A percentile compares a stretch with the other conserved stretches of the same genome.
Conservation (phyloP, 1,139 yeast genomes). For the Geotrichum reessii region DNA sequence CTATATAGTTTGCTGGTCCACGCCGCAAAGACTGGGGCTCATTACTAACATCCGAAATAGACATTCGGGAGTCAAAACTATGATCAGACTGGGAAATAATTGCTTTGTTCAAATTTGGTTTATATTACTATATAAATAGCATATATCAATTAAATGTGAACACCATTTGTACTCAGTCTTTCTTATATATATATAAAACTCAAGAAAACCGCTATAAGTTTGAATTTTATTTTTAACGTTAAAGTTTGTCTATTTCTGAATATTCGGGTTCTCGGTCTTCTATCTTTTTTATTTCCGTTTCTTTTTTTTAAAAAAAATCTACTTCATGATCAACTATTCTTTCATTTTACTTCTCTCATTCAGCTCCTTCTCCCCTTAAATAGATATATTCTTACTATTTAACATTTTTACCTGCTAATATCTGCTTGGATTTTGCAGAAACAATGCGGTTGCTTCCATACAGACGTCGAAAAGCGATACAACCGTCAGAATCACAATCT, state of each 20-base stretch:
- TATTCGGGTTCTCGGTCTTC: background rate
- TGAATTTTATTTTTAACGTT: background rate
- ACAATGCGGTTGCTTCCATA: background rate
- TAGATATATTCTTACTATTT: background rate
- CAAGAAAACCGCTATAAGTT: background rate
- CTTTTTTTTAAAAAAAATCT: background rate
- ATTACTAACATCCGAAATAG: background rate
- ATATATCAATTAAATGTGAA: background rate
- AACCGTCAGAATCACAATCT: background rate
- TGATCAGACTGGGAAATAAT: background rate
- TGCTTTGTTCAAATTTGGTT: background rate
- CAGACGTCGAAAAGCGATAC: background rate
- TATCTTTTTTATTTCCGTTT: background rate
- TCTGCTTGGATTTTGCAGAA: background rate
- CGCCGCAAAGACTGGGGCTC: background rate
- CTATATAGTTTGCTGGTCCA: background rate
- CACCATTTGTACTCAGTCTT: background rate
- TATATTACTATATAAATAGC: background rate
- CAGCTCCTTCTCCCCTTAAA: background rate
- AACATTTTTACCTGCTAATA: background rate
- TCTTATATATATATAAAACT: background rate
- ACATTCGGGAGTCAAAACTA: background rate
- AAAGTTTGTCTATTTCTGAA: background rate
- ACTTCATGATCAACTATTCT: background rate
- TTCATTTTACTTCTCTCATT: background rate